Percentiles rank a stretch among this genome's conserved stretches.
phyloP scores from a whole-genome alignment of 352 stramenopile genomes.

The Hyaloperonospora brassicae region DNA sequence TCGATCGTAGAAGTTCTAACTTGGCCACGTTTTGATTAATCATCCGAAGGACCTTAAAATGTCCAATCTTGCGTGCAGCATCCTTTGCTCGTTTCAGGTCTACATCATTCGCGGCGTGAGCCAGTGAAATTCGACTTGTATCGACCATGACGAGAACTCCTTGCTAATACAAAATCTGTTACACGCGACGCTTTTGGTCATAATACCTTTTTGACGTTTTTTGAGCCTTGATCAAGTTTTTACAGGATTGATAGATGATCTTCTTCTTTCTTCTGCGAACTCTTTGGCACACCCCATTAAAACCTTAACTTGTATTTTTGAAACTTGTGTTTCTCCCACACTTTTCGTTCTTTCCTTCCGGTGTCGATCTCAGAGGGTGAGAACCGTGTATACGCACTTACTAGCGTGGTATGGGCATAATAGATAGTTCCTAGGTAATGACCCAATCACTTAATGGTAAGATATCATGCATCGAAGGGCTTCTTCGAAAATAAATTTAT shows the following conservation, averaged over 20 bases:
- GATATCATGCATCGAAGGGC: constrained; percentile 5
- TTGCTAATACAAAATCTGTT: not conserved
- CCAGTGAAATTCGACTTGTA: not conserved
- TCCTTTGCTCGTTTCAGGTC: not conserved
- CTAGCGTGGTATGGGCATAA: constrained; percentile 13
- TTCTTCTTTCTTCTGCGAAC: not conserved
- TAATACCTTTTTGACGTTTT: not conserved
- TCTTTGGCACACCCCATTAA: not conserved
- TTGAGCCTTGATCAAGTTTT: not conserved
- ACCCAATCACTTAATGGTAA: constrained; percentile 7
- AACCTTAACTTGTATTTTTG: not conserved
- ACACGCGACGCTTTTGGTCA: not conserved
- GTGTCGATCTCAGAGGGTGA: constrained; percentile 7
- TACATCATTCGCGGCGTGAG: not conserved
- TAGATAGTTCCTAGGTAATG: not conserved
- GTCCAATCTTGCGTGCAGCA: not conserved
- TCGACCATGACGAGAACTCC: not conserved
- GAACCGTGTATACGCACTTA: constrained; percentile 9
- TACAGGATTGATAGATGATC: not conserved
- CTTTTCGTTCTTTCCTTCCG: not conserved
- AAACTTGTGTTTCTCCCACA: not conserved
- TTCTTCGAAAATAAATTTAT: constrained; percentile 6
- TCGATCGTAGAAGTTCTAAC: not conserved
- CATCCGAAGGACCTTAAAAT: not conserved
- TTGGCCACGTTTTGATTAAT: not conserved